These are phyloP conservation scores for Corrigiola litoralis DNA, from an alignment of 179 eudicot genomes.

Conservation along the genomic window DNA sequence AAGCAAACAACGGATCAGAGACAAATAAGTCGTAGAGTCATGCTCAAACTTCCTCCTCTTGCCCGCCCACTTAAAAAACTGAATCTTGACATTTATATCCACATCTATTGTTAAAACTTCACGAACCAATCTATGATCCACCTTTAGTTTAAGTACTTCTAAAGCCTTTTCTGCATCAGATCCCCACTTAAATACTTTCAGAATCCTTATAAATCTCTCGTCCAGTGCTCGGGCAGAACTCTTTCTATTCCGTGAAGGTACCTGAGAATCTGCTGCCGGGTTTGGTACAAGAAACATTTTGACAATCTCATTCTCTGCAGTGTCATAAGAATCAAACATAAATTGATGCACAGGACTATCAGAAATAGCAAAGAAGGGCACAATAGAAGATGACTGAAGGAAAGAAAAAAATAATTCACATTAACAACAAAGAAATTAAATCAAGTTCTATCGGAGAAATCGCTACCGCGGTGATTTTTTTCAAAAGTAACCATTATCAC, in stretches of 20 bases:
- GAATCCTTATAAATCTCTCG: slow-evolving; percentile 79
- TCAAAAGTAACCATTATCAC: no score
- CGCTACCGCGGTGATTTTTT: no score
- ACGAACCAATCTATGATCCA: slow-evolving; percentile 80
- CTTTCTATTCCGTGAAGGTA: slow-evolving; percentile 19
- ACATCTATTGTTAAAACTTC: slow-evolving; percentile 83
- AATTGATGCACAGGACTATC: not conserved
- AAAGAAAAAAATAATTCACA: not conserved
- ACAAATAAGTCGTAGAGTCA: slow-evolving; percentile 68
- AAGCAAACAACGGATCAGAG: slow-evolving; percentile 66
- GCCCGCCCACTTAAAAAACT: slow-evolving; percentile 92
- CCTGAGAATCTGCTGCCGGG: slow-evolving; percentile 35
- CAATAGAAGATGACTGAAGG: no score
- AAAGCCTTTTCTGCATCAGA: slow-evolving; percentile 96
- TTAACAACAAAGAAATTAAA: not conserved
- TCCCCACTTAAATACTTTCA: slow-evolving; percentile 97
- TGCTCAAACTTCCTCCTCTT: slow-evolving; percentile 87
- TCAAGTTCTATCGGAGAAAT: not conserved
- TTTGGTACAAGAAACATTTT: slow-evolving; percentile 64
- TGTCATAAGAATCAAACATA: slow-evolving; percentile 6
- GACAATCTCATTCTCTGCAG: slow-evolving; percentile 76
- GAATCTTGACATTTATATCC: slow-evolving; percentile 66
- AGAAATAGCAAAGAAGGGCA: not conserved
- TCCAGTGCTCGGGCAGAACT: slow-evolving; percentile 52
- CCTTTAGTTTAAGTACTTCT: slow-evolving; percentile 80